Evolutionary conservation across 768 basidiomycete genomes (phyloP), one percentile per base, ranked within the genome.

Genomic region (Suillus ampliporus): DNA sequence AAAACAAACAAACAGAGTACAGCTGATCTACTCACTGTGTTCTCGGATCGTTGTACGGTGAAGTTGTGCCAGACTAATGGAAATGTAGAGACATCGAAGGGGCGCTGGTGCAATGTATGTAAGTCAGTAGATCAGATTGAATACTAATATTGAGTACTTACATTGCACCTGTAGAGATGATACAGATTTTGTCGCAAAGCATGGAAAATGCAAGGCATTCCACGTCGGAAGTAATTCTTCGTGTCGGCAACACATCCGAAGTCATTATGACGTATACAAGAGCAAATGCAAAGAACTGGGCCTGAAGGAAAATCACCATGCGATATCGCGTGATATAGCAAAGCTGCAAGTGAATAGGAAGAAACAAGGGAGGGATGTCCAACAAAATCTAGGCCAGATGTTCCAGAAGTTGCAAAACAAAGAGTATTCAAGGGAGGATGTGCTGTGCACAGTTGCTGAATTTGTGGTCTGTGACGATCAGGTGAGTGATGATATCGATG

Each of bases 401-500:
- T 57, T 43, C 38, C 35, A 34, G 28, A n/a, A 53, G 17, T n/a
- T 4, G 56, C 28, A 57, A 23, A 34, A 34, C 56, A 57, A 35
- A 38, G 56, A 13, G 13, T 57, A 37, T n/a, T 57, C 57, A 28
- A 35, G n/a, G 19, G 57, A 38, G 1, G 35, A 40, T 37, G 7
- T 47, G 4, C 7, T 47, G 19, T 7, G 7, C 6, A 6, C 31
- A 6, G 31, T 31, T 31, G 31, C 31, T 6, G 6, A 31, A 6
- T 31, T 31, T 31, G 31, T 31, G 43, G 65, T 63, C 11, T 63
- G 58, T 58, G 61, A 66, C 50, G 65, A 69, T 48, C 64, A 65
- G 62, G 68, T 69, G 43, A 38, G 59, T 47, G 41, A 9, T 31
- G n/a, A n/a, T 50, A 26, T 11, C 17, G 9, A 9, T 17, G 41